These are phyloP conservation scores for Suhomyces yuchorum DNA, from an alignment of 1,139 yeast species.

Conservation along the genomic window DNA sequence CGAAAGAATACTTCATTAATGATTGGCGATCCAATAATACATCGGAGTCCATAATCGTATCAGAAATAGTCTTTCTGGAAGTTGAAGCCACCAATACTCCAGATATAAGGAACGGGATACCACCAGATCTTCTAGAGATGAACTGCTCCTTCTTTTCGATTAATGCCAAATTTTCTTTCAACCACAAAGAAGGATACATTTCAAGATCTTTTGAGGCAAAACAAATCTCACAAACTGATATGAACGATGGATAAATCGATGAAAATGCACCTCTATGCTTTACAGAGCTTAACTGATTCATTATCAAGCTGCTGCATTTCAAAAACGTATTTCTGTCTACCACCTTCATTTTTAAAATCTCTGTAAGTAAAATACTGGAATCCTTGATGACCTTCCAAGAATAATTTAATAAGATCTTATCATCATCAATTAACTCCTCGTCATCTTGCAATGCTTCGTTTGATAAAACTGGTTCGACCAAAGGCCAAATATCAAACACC, in stretches of 20 bases:
- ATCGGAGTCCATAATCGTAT: no score
- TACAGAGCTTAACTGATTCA: constrained; percentile 68
- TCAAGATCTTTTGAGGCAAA: constrained; percentile 29
- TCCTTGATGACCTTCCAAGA: constrained; percentile 89
- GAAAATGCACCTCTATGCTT: constrained; percentile 93
- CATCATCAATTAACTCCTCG: constrained; percentile 27
- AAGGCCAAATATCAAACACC: constrained; percentile 51
- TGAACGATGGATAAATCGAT: constrained; percentile 79
- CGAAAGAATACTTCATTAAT: constrained; percentile 41
- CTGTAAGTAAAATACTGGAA: constrained; percentile 56
- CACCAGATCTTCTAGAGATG: constrained; percentile 89
- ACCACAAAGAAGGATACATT: constrained; percentile 52
- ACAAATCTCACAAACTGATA: constrained; percentile 60
- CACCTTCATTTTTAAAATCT: constrained; percentile 30
- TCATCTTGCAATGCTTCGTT: constrained; percentile 43
- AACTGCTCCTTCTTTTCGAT: constrained; percentile 62
- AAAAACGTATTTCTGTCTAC: constrained; percentile 16
- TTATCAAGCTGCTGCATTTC: constrained; percentile 43
- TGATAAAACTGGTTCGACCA: constrained; percentile 56
- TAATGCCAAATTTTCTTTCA: constrained; percentile 51
- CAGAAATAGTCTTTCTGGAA: neutral
- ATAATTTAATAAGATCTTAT: constrained; percentile 64
- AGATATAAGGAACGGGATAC: constrained; percentile 76
- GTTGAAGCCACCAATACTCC: constrained; percentile 60
- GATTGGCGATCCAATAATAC: neutral